Percentiles rank a stretch among this genome's conserved stretches.
These are phyloP conservation scores for Acacia melanoxylon DNA, from an alignment of 306 rosid genomes.

Conservation along the genomic window DNA sequence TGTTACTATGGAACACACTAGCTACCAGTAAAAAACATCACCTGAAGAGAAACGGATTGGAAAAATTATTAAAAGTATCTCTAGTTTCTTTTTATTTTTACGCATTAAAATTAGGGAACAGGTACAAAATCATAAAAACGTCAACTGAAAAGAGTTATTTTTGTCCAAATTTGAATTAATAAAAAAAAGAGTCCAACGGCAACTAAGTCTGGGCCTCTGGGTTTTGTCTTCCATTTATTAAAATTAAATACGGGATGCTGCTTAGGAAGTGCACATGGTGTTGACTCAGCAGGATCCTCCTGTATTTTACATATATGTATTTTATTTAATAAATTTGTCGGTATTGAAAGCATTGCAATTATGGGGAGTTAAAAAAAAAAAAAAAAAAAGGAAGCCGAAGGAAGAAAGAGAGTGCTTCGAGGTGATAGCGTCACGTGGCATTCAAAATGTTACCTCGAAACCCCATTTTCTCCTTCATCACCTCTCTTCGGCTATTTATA, in stretches of 20 bases:
- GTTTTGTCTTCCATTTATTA: not conserved
- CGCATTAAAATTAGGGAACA: not conserved
- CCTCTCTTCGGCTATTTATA: constrained; percentile 22
- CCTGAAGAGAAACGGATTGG: not conserved
- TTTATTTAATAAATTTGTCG: no score
- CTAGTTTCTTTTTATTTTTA: not conserved
- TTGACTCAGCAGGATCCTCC: not conserved
- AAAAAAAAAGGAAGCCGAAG: not conserved
- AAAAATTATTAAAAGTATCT: not conserved
- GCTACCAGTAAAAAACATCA: no score
- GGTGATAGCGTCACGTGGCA: not conserved
- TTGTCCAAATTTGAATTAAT: not conserved
- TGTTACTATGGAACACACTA: not conserved
- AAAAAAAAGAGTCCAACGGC: not conserved
- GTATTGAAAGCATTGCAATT: not conserved
- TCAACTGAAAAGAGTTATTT: not conserved
- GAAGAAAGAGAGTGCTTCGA: not conserved
- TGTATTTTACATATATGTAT: not conserved
- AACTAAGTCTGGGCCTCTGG: not conserved
- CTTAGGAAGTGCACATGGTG: not conserved
- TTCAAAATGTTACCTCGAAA: no score
- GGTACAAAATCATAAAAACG: not conserved
- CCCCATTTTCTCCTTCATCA: not conserved
- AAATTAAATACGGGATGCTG: no score
- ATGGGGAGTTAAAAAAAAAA: not conserved